Conservation (phyloP, 139 green algal genomes). For the Spirogloea muscicola region DNA sequence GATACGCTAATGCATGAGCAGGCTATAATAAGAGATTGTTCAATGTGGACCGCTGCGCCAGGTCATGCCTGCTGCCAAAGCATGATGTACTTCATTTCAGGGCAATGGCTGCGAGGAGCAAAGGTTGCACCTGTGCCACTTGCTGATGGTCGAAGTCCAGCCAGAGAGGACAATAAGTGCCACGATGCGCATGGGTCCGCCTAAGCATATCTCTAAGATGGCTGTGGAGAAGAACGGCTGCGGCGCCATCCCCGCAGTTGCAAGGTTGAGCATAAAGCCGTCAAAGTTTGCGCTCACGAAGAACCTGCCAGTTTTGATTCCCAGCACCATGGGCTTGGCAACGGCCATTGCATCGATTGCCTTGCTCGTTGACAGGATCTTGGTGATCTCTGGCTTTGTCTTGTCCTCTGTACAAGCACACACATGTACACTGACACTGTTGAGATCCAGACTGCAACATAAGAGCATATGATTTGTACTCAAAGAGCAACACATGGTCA, state of each 20-base stretch:
- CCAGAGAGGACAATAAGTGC: not conserved
- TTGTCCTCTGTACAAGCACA: conserved; percentile 12
- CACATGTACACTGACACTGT: not conserved
- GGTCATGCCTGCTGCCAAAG: too few relatives aligned
- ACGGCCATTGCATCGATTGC: not conserved
- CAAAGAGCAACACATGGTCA: not conserved
- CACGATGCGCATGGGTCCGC: conserved; percentile 12
- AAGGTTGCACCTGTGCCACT: conserved; percentile 12
- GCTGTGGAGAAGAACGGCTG: conserved; percentile 1
- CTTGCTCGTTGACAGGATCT: conserved; percentile 25
- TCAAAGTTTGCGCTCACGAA: conserved; percentile 16
- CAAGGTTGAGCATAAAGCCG: conserved; percentile 12
- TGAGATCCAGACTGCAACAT: not conserved
- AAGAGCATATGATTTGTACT: too few relatives aligned
- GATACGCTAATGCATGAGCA: too few relatives aligned
- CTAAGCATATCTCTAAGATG: not conserved
- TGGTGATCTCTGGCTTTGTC: conserved; percentile 28
- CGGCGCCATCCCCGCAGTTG: conserved; percentile 17
- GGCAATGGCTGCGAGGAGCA: too few relatives aligned
- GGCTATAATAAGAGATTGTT: too few relatives aligned
- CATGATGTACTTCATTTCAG: too few relatives aligned
- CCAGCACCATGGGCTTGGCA: not conserved
- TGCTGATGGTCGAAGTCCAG: not conserved
- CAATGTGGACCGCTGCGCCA: too few relatives aligned
- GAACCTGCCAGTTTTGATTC: conserved; percentile 22